A percentile compares a stretch with the other conserved stretches of the same genome.
Evolutionary conservation across 2,329 filamentous ascomycete species (phyloP).

Genomic region (Trichoderma sp.): DNA sequence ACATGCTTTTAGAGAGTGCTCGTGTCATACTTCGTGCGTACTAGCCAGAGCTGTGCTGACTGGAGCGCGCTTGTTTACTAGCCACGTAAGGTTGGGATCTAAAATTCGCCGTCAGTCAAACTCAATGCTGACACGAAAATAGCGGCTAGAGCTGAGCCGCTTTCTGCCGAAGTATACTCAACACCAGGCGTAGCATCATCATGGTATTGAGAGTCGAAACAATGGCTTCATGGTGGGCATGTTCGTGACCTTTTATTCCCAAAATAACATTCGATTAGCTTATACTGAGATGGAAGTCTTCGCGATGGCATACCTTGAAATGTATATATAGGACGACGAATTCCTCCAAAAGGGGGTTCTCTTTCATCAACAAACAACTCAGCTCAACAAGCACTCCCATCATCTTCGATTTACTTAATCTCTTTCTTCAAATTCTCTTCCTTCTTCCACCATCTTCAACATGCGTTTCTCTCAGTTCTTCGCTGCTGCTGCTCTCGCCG

Average conservation of each 20-base stretch:
- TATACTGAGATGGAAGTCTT: neutral
- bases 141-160: neutral
- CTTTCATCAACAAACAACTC: neutral
- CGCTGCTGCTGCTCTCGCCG: neutral
- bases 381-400: neutral
- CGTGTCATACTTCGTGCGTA: neutral
- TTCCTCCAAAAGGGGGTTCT: neutral
- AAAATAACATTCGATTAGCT: neutral
- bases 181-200: neutral
- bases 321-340: neutral
- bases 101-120: neutral
- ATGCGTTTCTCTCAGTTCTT: neutral
- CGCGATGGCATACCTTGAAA: neutral
- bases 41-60: neutral
- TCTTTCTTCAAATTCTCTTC: neutral
- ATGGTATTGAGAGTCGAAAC: neutral
- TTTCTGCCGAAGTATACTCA: neutral
- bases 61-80: neutral
- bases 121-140: neutral
- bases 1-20: neutral
- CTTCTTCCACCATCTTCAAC: neutral
- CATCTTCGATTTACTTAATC: neutral
- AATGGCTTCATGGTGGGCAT: neutral
- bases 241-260: rapidly evolving
- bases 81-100: neutral